Evolutionary conservation across 1,284 basidiomycete genomes (phyloP), one percentile per base, ranked within the genome.

Genomic region (Meripilus lineatus): DNA sequence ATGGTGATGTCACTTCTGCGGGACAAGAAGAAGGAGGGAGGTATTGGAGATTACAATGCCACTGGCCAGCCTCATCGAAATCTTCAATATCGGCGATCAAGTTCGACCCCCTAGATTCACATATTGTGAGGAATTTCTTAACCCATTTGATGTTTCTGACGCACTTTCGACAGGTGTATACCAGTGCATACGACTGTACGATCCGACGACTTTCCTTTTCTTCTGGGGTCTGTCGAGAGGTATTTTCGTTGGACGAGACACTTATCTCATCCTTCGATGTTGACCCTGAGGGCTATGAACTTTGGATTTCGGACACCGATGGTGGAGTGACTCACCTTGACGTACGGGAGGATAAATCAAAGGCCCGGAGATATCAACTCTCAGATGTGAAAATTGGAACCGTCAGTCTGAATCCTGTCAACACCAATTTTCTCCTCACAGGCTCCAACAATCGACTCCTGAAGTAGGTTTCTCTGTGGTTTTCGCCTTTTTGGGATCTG

Each of bases 21-120:
- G 66, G 66, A 13, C 70, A 71, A 30, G 57, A 63, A 36, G 79
- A 82, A 58, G 72, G 74, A n/a, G 87, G 88, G 2, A 82, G 76
- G 58, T 81, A 82, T 53, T 89, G 83, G 81, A 74, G 77, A n/a
- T 60, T 90, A 43, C 88, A 90, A 57, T 66, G 73, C 20, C 88
- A 90, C 51, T 90, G 88, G 88, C 88, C 87, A 0, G 82, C 82
- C 2, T 82, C 80, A 0, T 70, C 84, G 7, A 81, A 80, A 54
- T 89, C 85, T 0, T 88, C 86, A 2, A 80, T 90, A 43, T 88
- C 85, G 2, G 74, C 69, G 42, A 71, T 90, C 46, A 87, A 81
- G 56, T 70, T 90, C 43, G 79, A 88, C 55, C 85, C 87, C 5
- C 66, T 75, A 26, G 72, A 90, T 56, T 69, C 82, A 0, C 82